Evolutionary conservation across 257 asterid species (phyloP), one percentile per base, ranked within the genome.

Genomic region (Solanum phureja): DNA sequence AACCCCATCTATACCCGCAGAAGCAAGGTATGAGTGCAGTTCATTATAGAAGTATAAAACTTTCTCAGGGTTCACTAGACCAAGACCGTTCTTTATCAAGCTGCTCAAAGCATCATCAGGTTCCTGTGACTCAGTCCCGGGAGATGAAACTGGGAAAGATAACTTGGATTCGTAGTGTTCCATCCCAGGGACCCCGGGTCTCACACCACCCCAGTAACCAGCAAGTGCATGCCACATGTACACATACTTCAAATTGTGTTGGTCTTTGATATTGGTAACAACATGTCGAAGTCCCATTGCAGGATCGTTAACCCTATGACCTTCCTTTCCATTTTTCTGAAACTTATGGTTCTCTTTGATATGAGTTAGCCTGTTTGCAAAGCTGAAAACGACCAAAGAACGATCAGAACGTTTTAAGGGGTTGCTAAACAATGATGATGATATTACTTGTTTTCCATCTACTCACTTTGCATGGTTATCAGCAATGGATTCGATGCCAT

Each of bases 161-260:
- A 96, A 89, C 92, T 92, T 90, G 62, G 98, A 91, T 60, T 91
- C 98, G 10, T 96, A 96, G 86, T 96, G 97, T 74, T 94, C 92
- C 96, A 91, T 90, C 77, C 56, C 96, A 7, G 93, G 60, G 37
- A 87, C 89, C 29, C 95, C 96, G 3, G 99, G 98, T 66, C 86
- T 88, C 33, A 96, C 98, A 31, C 99, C 98, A 0, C 99, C 99
- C 98, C 98, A 95, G 71, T 96, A 96, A 6, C 99, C 99, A 4
- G 98, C 86, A 46, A 96, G 83, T 1, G 98, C 99, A 37, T 96
- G 99, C 99, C 99, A 96, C 34, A 94, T 91, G 8, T 94, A 96
- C 60, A 93, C 98, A 87, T 93, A 95, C 96, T 96, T 96, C 64
- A 95, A 91, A 44, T 90, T 87, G 52, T 95, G 93, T 79, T 91